Evolutionary conservation across 441 rosid genomes (phyloP).

Genomic region (Mallotus japonicus): DNA sequence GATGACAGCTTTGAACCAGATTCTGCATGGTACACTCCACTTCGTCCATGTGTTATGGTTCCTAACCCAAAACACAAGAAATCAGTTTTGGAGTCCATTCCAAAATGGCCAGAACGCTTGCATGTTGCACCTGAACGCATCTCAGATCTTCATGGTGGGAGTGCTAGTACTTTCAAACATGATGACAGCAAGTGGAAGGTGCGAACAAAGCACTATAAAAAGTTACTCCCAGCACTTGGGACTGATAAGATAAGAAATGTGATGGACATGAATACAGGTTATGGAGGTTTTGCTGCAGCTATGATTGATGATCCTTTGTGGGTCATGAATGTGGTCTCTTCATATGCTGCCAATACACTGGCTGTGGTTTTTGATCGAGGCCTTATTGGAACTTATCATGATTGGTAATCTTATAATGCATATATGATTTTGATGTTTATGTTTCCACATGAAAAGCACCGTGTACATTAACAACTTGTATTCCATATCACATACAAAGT

Average conservation of each 20-base stretch:
- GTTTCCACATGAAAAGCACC: neutral
- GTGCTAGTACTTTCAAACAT: slow-evolving; percentile 58
- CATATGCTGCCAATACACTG: slow-evolving; percentile 75
- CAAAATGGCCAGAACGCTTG: slow-evolving; percentile 86
- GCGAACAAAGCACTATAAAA: slow-evolving; percentile 81
- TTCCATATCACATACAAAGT: too few species aligned
- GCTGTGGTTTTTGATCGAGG: slow-evolving; percentile 88
- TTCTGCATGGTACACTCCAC: slow-evolving; percentile 94
- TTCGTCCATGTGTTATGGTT: slow-evolving; percentile 80
- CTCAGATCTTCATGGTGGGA: slow-evolving; percentile 64
- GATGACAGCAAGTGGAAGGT: slow-evolving; percentile 81
- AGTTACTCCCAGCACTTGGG: slow-evolving; percentile 73
- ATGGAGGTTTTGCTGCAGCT: slow-evolving; percentile 92
- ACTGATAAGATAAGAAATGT: slow-evolving; percentile 81
- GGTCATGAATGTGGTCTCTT: slow-evolving; percentile 96
- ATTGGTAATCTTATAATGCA: slow-evolving; percentile 52
- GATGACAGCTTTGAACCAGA: slow-evolving; percentile 98
- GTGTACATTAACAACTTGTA: neutral
- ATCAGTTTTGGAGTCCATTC: slow-evolving; percentile 54
- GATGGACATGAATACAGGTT: slow-evolving; percentile 94
- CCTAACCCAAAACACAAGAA: slow-evolving; percentile 67
- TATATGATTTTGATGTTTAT: neutral
- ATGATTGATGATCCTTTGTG: slow-evolving; percentile 71
- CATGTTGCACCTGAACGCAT: slow-evolving; percentile 71
- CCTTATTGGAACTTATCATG: slow-evolving; percentile 86